Evolutionary conservation across 805 yeast genomes (phyloP).

Genomic region (Grigorovia jiainica): DNA sequence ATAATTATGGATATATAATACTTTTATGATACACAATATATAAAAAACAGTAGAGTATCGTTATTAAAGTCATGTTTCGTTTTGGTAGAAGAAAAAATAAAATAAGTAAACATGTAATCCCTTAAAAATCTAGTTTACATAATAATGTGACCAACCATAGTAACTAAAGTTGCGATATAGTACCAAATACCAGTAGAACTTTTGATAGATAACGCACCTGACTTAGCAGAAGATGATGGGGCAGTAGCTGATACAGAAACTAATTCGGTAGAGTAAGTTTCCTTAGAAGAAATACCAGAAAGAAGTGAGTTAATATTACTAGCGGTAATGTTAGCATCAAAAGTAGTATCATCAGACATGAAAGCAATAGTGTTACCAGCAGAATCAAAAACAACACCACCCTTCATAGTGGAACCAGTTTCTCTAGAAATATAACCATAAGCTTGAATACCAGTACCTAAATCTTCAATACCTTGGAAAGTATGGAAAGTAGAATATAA

Average conservation of each 20-base stretch:
- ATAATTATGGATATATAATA: too few species aligned
- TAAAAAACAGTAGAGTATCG: too few species aligned
- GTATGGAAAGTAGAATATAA: conserved; percentile 65
- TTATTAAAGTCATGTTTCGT: too few species aligned
- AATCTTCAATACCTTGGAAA: conserved; percentile 53
- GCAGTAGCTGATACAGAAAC: conserved; percentile 32
- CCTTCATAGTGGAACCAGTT: conserved; percentile 42
- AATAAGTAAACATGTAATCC: too few species aligned
- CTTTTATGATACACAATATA: too few species aligned
- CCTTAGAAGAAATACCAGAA: conserved; percentile 24
- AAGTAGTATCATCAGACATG: conserved; percentile 42
- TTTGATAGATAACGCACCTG: conserved; percentile 16
- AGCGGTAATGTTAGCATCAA: conserved; percentile 38
- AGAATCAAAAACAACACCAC: conserved; percentile 63
- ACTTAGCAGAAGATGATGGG: conserved; percentile 22
- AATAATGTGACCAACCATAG: conserved; percentile 15
- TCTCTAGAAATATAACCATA: conserved; percentile 51
- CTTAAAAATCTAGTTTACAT: too few species aligned
- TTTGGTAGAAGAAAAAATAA: too few species aligned
- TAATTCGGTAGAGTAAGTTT: conserved; percentile 22
- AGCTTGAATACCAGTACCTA: conserved; percentile 49
- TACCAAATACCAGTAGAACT: conserved; percentile 18
- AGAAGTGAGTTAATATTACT: conserved; percentile 40
- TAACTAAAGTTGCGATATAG: conserved; percentile 16
- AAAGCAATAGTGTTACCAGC: conserved; percentile 55